Evolutionary conservation across 2,329 filamentous ascomycete genomes (phyloP), one percentile per base, ranked within the genome.

Genomic region (Macroventuria anomochaeta): DNA sequence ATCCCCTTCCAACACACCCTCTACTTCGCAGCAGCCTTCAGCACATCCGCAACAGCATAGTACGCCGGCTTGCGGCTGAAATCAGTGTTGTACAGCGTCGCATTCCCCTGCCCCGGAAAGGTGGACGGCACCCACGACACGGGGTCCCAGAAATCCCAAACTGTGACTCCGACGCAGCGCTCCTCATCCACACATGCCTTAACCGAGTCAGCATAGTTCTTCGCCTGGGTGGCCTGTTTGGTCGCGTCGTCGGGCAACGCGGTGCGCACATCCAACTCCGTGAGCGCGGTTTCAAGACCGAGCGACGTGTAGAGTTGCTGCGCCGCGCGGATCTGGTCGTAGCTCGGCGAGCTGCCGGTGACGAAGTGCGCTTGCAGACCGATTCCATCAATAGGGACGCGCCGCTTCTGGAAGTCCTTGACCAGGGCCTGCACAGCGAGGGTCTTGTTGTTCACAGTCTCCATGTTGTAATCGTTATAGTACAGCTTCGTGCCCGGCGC

Each of bases 381-480:
- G 5, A 88, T 79, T 46, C 85, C 85, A 57, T 88, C 82, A 58
- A 88, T 85, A 33, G 76, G 76, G 65, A 75, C 70, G 5, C 68
- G 68, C n/a, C 73, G 71, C 1, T 68, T 67, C 40, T 71, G 55
- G 39, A 78, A 70, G 23, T 68, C 67, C 46, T 70, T 70, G 54
- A 73, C 68, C 28, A 62, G 43, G 2, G 62, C 57, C 29, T 65
- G 66, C 3, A 74, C 69, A n/a, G 72, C 71, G 36, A 54, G 62
- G 26, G 67, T 61, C 51, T 80, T 80, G n/a, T 80, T 78, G 12
- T 82, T 80, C 7, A 80, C 76, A 3, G 71, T 76, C 72, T 88
- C 85, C 58, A 87, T 83, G 72, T 83, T 85, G 77, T 87, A 88
- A 71, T 86, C 83, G 69, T 86, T 86, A 73, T 84, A 84, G 67